Evolutionary conservation across 2,329 filamentous ascomycete species (phyloP).

Genomic region (Arthroderma sp.): DNA sequence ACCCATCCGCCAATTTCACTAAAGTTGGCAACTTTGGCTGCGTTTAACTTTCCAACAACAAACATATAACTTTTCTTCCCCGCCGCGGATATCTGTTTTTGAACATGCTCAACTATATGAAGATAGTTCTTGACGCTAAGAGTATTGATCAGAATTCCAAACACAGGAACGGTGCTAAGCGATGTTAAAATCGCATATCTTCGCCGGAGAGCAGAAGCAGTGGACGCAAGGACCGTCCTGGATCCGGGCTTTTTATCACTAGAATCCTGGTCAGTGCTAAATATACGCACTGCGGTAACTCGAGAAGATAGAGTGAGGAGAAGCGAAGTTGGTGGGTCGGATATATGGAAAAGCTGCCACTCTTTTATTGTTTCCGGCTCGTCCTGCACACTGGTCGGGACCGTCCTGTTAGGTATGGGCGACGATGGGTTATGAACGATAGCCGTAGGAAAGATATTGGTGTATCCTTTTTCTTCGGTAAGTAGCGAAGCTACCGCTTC

Average conservation of each 20-base stretch:
- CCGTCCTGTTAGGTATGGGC: conserved; percentile 67
- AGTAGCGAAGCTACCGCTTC: conserved; percentile 43
- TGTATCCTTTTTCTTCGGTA: conserved; percentile 50
- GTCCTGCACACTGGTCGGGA: conserved; percentile 40
- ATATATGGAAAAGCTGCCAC: conserved; percentile 74
- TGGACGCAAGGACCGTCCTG: conserved; percentile 37
- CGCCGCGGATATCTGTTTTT: conserved; percentile 56
- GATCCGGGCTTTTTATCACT: conserved; percentile 15
- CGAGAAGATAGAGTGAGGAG: conserved; percentile 78
- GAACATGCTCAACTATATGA: conserved; percentile 60
- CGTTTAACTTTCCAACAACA: conserved; percentile 91
- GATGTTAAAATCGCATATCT: conserved; percentile 78
- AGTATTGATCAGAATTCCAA: conserved; percentile 93
- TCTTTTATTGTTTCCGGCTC: conserved; percentile 41
- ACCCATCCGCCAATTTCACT: conserved; percentile 93
- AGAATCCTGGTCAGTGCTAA: conserved; percentile 40
- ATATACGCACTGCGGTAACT: conserved; percentile 65
- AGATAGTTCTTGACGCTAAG: conserved; percentile 86
- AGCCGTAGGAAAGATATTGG: conserved; percentile 52
- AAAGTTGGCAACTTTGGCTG: conserved; percentile 93
- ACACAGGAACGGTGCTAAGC: conserved; percentile 66
- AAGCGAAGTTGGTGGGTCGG: conserved; percentile 64
- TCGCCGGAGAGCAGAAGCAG: conserved; percentile 54
- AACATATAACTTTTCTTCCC: conserved; percentile 95
- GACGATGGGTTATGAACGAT: conserved; percentile 69